Conservation (phyloP, 2,329 filamentous ascomycete genomes). For the Trematosphaeria pertusa region DNA sequence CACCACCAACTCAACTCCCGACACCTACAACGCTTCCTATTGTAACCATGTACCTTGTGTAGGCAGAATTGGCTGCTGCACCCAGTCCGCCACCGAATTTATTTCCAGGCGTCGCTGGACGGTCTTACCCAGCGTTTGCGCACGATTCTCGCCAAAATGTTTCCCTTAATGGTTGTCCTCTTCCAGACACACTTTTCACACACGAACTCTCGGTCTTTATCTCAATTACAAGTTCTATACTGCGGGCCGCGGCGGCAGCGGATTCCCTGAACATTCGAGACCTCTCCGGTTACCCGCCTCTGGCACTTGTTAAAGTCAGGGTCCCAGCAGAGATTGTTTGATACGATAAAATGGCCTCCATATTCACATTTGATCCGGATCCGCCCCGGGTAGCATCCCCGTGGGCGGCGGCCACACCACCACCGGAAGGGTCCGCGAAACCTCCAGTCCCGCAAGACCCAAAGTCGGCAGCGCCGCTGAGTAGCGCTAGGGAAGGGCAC, state of each 20-base stretch:
- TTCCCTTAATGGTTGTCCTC: slow-evolving; percentile 54
- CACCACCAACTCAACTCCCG: no score
- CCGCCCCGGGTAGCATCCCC: slow-evolving; percentile 88
- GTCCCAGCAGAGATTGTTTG: no score
- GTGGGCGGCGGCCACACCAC: slow-evolving; percentile 71
- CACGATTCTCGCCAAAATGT: slow-evolving; percentile 56
- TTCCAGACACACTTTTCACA: slow-evolving; percentile 59
- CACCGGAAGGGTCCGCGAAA: slow-evolving; percentile 23
- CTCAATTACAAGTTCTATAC: slow-evolving; percentile 13
- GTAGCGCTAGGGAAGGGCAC: slow-evolving; percentile 11
- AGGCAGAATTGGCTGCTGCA: slow-evolving; percentile 13
- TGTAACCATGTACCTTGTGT: no score
- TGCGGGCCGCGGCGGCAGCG: slow-evolving; percentile 17
- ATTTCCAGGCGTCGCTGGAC: slow-evolving; percentile 14
- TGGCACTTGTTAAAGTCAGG: slow-evolving; percentile 1
- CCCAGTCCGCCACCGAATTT: slow-evolving; percentile 10
- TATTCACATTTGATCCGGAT: slow-evolving; percentile 93
- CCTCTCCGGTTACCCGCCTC: no score
- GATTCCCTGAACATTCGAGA: slow-evolving; percentile 1
- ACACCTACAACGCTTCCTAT: no score
- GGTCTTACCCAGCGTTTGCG: slow-evolving; percentile 29
- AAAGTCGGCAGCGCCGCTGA: slow-evolving; percentile 19
- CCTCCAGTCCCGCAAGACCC: slow-evolving; percentile 25
- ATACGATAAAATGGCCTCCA: slow-evolving; percentile 85
- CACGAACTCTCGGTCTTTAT: slow-evolving; percentile 59